Conservation (phyloP, 257 asterid species). For the Linderniella brevidens region DNA sequence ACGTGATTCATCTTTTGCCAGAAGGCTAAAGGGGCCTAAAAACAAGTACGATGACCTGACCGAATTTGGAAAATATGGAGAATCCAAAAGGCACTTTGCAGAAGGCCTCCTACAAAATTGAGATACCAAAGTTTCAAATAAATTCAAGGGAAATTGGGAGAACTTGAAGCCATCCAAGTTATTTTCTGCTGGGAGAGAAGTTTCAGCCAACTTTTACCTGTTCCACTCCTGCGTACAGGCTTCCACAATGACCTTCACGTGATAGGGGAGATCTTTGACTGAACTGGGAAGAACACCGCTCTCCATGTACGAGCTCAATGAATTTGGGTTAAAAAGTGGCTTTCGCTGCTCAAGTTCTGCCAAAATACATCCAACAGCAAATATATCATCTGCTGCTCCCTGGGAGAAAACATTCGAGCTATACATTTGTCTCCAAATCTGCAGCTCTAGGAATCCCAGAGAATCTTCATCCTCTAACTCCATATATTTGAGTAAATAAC, state of each 20-base stretch:
- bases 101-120: constrained; percentile 72
- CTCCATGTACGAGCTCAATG: constrained; percentile 41
- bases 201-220: constrained; percentile 28
- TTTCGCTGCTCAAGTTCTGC: constrained; percentile 71
- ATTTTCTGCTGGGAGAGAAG: constrained; percentile 3
- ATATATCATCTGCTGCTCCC: constrained; percentile 60
- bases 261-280: constrained; percentile 59
- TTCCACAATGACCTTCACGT: constrained; percentile 44
- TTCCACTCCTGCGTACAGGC: constrained; percentile 81
- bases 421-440: constrained; percentile 52
- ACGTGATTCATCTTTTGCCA: constrained; percentile 69
- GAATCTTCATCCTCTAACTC: constrained; percentile 63
- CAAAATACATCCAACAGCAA: constrained; percentile 81
- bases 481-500: constrained; percentile 44
- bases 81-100: constrained; percentile 74
- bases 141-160: constrained; percentile 1
- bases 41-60: constrained; percentile 69
- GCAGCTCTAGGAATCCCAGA: constrained; percentile 62
- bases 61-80: constrained; percentile 67
- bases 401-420: constrained; percentile 25
- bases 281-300: constrained; percentile 49
- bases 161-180: constrained; percentile 6
- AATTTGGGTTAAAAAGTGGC: constrained; percentile 66
- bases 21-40: constrained; percentile 77
- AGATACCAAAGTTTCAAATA: background rate